These are phyloP conservation scores for Ophiocytium majus DNA, from an alignment of 352 stramenopile genomes.

Conservation along the genomic window DNA sequence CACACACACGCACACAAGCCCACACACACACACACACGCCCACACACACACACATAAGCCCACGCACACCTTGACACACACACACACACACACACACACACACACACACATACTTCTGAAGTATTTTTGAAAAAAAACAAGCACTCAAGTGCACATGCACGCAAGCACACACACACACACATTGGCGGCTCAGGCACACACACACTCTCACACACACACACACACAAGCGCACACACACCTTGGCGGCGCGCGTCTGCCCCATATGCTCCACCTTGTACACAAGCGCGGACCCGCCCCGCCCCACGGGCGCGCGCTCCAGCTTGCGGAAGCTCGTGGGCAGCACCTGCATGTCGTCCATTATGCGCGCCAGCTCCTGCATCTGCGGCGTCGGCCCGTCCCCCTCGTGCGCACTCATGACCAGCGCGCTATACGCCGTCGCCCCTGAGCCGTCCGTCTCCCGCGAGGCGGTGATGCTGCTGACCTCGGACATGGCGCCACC, in stretches of 20 bases:
- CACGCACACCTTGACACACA: too few species aligned
- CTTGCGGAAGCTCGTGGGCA: background rate
- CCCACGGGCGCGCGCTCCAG: background rate
- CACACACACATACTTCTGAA: too few species aligned
- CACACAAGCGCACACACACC: background rate
- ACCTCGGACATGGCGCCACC: too few species aligned
- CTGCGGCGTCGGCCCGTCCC: background rate
- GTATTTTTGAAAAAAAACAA: too few species aligned
- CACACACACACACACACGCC: too few species aligned
- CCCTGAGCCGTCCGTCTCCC: background rate
- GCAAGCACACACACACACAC: background rate
- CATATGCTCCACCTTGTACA: background rate
- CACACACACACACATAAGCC: too few species aligned
- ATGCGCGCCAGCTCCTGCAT: background rate
- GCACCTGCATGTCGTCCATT: background rate
- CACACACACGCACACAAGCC: too few species aligned
- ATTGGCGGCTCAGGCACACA: background rate
- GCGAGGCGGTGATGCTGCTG: background rate
- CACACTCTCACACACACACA: background rate
- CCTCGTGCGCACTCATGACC: background rate
- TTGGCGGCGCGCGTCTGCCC: background rate
- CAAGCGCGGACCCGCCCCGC: background rate
- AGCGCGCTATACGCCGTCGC: background rate
- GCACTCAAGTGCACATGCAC: too few species aligned
- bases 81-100: too few species aligned